Base-by-base conservation (phyloP, 1,284 basidiomycete species). In the Rhodotorula sp. region DNA sequence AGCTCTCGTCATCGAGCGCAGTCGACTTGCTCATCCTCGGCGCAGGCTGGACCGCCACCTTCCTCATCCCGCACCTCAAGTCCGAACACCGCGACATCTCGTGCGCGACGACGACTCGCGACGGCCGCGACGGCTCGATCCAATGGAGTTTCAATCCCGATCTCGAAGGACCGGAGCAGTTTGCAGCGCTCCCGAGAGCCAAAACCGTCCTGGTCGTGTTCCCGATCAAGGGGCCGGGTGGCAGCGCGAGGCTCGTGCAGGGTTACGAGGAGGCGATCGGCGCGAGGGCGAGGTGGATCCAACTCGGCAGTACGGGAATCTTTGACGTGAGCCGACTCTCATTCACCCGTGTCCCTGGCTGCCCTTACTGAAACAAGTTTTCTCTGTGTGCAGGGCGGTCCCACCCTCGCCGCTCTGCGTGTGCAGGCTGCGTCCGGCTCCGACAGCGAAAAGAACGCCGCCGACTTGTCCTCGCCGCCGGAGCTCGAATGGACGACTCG, bases 11-110 rank as follows among this genome's bases (percentile, higher is more conserved):
- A 16, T 18, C 15, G 54, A 56, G 18, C 43, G 63, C 18, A 10
- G 84, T 88, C 62, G 86, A 89, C 68, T 79, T 89, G 54, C 85
- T 89, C 56, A 86, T 89, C 65, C 84, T 90, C 34, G 88, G 88
- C 58, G 86, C 62, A 52, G 77, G 77, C 52, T 90, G 89, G 88
- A 87, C 87, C 2, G 87, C 85, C 1, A 84, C 83, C 18, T 90
- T 89, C 80, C 83, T 90, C 59, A 83, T 87, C 56, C 86, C 87
- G 0, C 85, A 87, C 23, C 86, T 87, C 78, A 14, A 46, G 26
- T 21, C 73, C 0, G 34, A 72, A 0, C 66, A 80, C 51, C 62
- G 70, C 51, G 65, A 80, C 23, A 74, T 89, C 69, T 82, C 83
- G 1, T 86, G 84, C 76, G 86, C 86, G 3, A 84, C 86, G 5